phyloP scores from a whole-genome alignment of 768 basidiomycete species.

The Termitomyces sp. region DNA sequence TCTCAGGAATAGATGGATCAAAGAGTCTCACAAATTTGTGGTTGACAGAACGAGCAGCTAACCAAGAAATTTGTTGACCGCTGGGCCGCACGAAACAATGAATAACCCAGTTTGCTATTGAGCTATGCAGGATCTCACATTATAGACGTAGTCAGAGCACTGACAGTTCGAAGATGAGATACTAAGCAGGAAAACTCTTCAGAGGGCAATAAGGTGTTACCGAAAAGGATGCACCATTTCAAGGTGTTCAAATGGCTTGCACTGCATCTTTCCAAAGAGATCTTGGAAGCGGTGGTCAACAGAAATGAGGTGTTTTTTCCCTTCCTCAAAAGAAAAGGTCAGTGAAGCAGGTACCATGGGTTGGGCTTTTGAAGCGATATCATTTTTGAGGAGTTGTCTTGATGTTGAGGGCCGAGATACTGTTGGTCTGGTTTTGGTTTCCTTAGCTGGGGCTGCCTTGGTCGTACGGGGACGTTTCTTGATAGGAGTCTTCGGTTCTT shows the following conservation, averaged over 20 bases:
- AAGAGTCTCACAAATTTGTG: conserved; percentile 77
- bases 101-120: not conserved
- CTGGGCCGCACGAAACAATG: conserved; percentile 23
- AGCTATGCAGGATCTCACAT: conserved; percentile 37
- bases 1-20: conserved; percentile 70
- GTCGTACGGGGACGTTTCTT: conserved; percentile 10
- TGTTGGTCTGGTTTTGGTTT: not conserved
- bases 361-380: conserved; percentile 13
- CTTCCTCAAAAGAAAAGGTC: conserved; percentile 72
- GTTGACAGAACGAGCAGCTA: conserved; percentile 78
- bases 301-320: conserved; percentile 62
- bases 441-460: not conserved
- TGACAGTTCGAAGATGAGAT: conserved; percentile 19
- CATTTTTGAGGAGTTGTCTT: conserved; percentile 5
- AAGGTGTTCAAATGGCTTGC: conserved; percentile 72
- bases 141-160: conserved; percentile 69
- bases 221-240: conserved; percentile 81
- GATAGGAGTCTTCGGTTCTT: not conserved
- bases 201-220: conserved; percentile 28
- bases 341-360: conserved; percentile 63
- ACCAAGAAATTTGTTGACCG: conserved; percentile 81
- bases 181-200: not conserved
- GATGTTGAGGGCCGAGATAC: not conserved
- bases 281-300: conserved; percentile 68
- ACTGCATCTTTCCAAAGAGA: conserved; percentile 59